Evolutionary conservation across 345 rosid species (phyloP).

Genomic region (Eucalyptus victrix): DNA sequence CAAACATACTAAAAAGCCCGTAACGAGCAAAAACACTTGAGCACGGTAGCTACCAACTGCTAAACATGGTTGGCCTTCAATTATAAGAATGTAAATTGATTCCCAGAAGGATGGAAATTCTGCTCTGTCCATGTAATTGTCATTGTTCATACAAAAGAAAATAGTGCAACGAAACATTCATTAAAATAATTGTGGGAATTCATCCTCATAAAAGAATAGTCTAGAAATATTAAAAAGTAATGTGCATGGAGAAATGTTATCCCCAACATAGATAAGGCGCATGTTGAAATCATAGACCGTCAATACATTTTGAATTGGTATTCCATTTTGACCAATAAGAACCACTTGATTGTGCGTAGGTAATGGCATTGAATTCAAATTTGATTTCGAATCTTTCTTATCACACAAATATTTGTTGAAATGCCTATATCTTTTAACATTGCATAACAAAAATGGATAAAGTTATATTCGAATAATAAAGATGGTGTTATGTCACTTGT

Average conservation of each 20-base stretch:
- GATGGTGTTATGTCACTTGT: neutral
- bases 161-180: neutral
- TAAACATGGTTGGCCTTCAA: too few relatives aligned
- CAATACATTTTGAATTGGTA: neutral
- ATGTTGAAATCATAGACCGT: rapidly evolving
- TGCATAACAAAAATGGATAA: neutral
- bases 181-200: too few relatives aligned
- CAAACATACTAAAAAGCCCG: too few relatives aligned
- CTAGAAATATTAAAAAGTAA: neutral
- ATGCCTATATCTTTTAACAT: neutral
- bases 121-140: neutral
- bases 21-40: too few relatives aligned
- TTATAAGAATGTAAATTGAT: too few relatives aligned
- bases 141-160: neutral
- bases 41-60: too few relatives aligned
- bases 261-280: neutral
- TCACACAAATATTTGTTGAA: rapidly evolving
- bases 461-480: too few relatives aligned
- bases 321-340: neutral
- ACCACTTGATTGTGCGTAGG: neutral
- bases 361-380: neutral
- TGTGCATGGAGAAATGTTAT: neutral
- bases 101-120: too few relatives aligned
- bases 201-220: too few relatives aligned
- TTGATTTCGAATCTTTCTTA: neutral